Conservation (phyloP, 345 rosid species). For the Rubroshorea leprosula region DNA sequence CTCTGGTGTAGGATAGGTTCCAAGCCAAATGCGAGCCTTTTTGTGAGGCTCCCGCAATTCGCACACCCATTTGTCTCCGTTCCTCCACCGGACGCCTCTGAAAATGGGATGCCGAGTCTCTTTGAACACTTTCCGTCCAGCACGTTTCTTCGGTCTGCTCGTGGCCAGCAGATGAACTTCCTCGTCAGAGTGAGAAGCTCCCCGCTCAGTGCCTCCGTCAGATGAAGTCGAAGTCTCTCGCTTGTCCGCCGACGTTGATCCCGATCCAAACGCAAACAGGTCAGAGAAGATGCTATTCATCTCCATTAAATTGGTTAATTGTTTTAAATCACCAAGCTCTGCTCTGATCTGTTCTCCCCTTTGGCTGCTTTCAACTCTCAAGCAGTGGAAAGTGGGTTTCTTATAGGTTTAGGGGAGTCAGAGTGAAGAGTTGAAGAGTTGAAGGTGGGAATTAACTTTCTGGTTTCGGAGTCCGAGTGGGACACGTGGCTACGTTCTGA, state of each 20-base stretch:
- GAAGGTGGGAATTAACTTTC: no score
- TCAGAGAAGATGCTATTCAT: slow-evolving; percentile 9
- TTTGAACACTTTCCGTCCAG: slow-evolving; percentile 56
- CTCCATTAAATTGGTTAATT: slow-evolving; percentile 13
- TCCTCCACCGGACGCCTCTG: slow-evolving; percentile 57
- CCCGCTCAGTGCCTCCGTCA: slow-evolving; percentile 7
- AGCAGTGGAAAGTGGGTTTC: not conserved
- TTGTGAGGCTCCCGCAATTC: slow-evolving; percentile 57
- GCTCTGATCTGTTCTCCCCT: no score
- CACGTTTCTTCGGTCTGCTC: slow-evolving; percentile 59
- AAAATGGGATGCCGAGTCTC: slow-evolving; percentile 76
- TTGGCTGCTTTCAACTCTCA: no score
- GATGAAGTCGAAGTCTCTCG: slow-evolving; percentile 18
- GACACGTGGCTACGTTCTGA: not conserved
- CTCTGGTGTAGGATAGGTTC: slow-evolving; percentile 66
- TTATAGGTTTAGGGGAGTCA: not conserved
- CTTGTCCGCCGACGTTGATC: not conserved
- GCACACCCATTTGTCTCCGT: slow-evolving; percentile 68
- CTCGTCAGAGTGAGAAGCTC: slow-evolving; percentile 23
- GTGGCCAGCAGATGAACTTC: slow-evolving; percentile 35
- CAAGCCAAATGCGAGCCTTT: slow-evolving; percentile 66
- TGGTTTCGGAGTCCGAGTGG: no score
- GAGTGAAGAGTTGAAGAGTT: no score
- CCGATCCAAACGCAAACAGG: not conserved
- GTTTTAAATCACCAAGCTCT: no score